Conservation (phyloP, 768 basidiomycete species). For the Pulveroboletus sp. region DNA sequence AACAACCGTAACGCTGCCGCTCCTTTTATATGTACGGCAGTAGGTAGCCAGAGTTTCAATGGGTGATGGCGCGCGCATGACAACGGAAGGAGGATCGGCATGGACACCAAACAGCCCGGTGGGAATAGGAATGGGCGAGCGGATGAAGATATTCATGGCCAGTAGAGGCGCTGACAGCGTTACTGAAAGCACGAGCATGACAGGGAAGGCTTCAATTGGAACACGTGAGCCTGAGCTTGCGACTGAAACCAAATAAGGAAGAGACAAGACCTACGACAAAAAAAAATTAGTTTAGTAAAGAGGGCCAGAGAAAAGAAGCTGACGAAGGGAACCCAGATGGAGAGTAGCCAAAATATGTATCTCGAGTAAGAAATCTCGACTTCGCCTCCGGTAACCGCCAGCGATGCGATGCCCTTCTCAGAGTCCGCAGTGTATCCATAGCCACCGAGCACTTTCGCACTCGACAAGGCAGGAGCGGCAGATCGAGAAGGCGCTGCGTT, state of each 20-base stretch:
- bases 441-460: slow-evolving; percentile 63
- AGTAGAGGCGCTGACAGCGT: slow-evolving; percentile 68
- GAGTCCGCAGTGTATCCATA: slow-evolving; percentile 61
- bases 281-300: background rate
- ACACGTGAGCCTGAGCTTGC: slow-evolving; percentile 36
- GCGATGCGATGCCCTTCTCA: slow-evolving; percentile 52
- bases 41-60: slow-evolving; percentile 29
- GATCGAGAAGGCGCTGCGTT: slow-evolving; percentile 47
- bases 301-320: slow-evolving; percentile 26
- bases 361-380: slow-evolving; percentile 56
- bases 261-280: slow-evolving; percentile 48
- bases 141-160: slow-evolving; percentile 57
- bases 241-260: slow-evolving; percentile 56
- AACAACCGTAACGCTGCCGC: slow-evolving; percentile 60
- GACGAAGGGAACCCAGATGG: slow-evolving; percentile 70
- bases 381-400: slow-evolving; percentile 43
- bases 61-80: slow-evolving; percentile 44
- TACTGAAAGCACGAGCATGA: slow-evolving; percentile 60
- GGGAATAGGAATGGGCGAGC: slow-evolving; percentile 65
- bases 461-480: slow-evolving; percentile 51
- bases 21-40: slow-evolving; percentile 53
- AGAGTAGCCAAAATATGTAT: slow-evolving; percentile 60
- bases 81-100: slow-evolving; percentile 39
- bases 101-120: slow-evolving; percentile 59
- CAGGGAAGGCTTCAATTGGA: slow-evolving; percentile 39